These are phyloP conservation scores for Zea luxurians DNA, from an alignment of 176 grass and related monocot genomes.

Conservation along the genomic window DNA sequence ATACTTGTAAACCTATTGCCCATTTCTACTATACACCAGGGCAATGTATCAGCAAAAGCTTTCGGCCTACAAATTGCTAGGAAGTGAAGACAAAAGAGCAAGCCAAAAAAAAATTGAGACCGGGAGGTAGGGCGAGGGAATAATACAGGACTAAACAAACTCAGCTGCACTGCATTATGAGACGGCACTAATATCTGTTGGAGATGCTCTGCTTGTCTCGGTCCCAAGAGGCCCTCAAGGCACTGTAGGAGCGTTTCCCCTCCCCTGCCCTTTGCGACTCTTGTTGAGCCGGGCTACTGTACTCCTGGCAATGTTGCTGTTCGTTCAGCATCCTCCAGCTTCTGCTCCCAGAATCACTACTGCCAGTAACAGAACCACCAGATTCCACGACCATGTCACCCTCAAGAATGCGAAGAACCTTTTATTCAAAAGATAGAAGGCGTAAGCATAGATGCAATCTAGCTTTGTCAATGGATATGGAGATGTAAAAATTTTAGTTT, in stretches of 20 bases:
- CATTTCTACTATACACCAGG: constrained; percentile 60
- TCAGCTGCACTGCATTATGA: constrained; percentile 4
- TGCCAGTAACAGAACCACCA: constrained; percentile 48
- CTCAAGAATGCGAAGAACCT: constrained; percentile 96
- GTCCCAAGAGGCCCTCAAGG: constrained; percentile 64
- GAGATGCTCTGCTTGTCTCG: constrained; percentile 63
- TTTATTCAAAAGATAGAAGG: neutral
- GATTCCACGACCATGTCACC: constrained; percentile 78
- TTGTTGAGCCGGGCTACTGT: constrained; percentile 43
- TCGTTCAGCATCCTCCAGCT: constrained; percentile 59
- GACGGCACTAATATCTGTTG: constrained; percentile 48
- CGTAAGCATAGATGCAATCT: neutral
- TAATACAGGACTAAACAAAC: constrained; percentile 56
- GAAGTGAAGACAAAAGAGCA: neutral
- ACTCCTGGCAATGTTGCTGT: constrained; percentile 45
- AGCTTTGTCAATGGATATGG: constrained; percentile 9
- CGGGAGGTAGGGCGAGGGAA: constrained; percentile 38
- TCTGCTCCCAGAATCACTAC: constrained; percentile 63
- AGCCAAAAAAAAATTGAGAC: neutral
- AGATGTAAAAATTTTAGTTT: neutral
- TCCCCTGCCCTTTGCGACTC: constrained; percentile 44
- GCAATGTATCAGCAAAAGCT: constrained; percentile 50
- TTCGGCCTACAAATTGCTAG: constrained; percentile 35
- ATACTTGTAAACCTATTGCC: constrained; percentile 53
- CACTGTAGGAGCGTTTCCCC: constrained; percentile 52